A percentile compares a stretch with the other conserved stretches of the same genome.
Conservation (phyloP, 1,139 yeast genomes). For the Geotrichum klebahnii region DNA sequence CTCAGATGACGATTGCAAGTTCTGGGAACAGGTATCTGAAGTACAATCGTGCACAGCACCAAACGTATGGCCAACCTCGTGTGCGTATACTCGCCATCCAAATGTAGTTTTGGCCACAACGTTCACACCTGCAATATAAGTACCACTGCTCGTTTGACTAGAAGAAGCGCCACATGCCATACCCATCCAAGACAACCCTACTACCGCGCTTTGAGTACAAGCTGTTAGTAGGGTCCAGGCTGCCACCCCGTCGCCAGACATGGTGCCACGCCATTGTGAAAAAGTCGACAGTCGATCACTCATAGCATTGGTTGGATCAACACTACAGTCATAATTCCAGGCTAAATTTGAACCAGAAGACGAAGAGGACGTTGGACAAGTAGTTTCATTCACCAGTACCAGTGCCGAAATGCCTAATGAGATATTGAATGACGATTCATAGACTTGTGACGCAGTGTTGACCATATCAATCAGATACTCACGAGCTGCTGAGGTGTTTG, state of each 20-base stretch:
- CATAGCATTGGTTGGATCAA: conserved; percentile 26
- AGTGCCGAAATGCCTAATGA: conserved; percentile 35
- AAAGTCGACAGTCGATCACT: conserved; percentile 36
- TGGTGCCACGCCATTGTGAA: conserved; percentile 38
- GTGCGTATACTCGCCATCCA: conserved; percentile 43
- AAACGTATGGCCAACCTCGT: conserved; percentile 43
- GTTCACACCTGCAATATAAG: conserved; percentile 38
- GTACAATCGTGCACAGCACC: conserved; percentile 46
- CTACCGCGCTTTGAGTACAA: conserved; percentile 38
- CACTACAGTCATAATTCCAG: conserved; percentile 38
- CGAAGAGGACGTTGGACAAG: conserved; percentile 27
- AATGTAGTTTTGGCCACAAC: conserved; percentile 38
- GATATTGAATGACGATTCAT: conserved; percentile 40
- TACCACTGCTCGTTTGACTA: conserved; percentile 25
- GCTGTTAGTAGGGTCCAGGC: conserved; percentile 41
- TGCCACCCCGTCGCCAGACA: conserved; percentile 36
- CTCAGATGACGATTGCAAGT: conserved; percentile 30
- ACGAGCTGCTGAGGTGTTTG: conserved; percentile 34
- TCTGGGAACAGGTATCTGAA: conserved; percentile 36
- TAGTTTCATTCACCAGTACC: conserved; percentile 27
- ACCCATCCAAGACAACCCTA: conserved; percentile 44
- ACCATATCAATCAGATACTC: conserved; percentile 37
- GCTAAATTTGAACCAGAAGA: conserved; percentile 22
- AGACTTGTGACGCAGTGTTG: conserved; percentile 39
- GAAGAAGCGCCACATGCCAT: conserved; percentile 34